phyloP scores from a whole-genome alignment of 2,329 filamentous ascomycete genomes.

The Chaetomium olivaceum region DNA sequence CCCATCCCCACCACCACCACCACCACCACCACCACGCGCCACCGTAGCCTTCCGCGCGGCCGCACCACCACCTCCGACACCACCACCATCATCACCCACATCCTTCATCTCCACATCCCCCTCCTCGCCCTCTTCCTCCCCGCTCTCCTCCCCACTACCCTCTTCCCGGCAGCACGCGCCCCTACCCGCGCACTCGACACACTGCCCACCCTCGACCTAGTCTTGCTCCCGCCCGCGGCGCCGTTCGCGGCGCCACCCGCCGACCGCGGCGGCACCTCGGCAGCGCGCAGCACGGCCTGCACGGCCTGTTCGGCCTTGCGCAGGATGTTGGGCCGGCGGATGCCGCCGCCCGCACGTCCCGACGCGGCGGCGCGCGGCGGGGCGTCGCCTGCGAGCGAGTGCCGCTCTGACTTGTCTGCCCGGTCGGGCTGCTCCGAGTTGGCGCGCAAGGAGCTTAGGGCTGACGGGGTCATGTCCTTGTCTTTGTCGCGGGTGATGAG shows the following conservation, averaged over 20 bases:
- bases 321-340: conserved; percentile 59
- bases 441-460: conserved; percentile 31
- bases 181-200: conserved; percentile 49
- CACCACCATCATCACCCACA: conserved; percentile 40
- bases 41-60: conserved; percentile 36
- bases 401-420: conserved; percentile 39
- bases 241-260: conserved; percentile 23
- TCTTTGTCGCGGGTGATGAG: conserved; percentile 29
- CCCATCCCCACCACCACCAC: too few species aligned
- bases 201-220: conserved; percentile 53
- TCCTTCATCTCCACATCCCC: conserved; percentile 52
- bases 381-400: conserved; percentile 39
- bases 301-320: conserved; percentile 63
- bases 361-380: conserved; percentile 39
- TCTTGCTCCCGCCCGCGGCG: conserved; percentile 24
- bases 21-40: conserved; percentile 21
- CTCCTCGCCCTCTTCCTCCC: conserved; percentile 40
- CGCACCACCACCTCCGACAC: conserved; percentile 34
- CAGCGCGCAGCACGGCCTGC: conserved; percentile 51
- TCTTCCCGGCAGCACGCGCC: not conserved
- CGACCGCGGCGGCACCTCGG: conserved; percentile 52
- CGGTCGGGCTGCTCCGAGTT: conserved; percentile 36
- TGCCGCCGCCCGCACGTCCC: conserved; percentile 31
- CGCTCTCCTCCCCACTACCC: conserved; percentile 23
- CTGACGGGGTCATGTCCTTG: not conserved